Evolutionary conservation across 306 rosid genomes (phyloP).

Genomic region (Castanopsis chinensis): DNA sequence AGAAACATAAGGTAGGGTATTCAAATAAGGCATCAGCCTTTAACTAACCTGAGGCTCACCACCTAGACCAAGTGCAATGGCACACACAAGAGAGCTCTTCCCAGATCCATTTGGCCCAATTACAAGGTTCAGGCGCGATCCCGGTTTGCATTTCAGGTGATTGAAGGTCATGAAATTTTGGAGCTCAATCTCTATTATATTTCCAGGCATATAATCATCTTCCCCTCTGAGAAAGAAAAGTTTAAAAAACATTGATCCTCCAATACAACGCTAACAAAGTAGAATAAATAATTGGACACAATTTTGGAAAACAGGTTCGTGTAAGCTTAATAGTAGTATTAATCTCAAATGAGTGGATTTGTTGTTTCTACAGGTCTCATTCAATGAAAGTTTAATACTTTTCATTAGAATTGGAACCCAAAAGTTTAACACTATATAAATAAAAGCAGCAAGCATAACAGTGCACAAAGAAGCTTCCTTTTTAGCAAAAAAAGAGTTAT

Average conservation of each 20-base stretch:
- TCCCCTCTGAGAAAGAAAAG: conserved; percentile 68
- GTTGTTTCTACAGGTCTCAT: no score
- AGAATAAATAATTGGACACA: not conserved
- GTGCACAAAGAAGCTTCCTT: no score
- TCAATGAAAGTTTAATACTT: no score
- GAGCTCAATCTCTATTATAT: conserved; percentile 85
- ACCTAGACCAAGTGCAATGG: conserved; percentile 94
- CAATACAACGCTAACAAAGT: not conserved
- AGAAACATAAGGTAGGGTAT: not conserved
- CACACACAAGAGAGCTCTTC: conserved; percentile 96
- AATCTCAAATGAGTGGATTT: no score
- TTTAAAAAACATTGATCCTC: conserved; percentile 13
- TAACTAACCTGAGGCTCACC: conserved; percentile 96
- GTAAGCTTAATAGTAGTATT: no score
- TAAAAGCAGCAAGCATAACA: no score
- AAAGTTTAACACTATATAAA: no score
- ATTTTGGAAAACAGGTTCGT: not conserved
- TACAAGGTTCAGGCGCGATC: conserved; percentile 85
- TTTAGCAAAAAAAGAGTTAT: no score
- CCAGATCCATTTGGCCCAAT: conserved; percentile 98
- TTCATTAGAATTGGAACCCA: no score
- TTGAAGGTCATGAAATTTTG: conserved; percentile 86
- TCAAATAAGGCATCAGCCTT: not conserved
- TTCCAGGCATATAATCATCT: conserved; percentile 95
- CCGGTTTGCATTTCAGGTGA: conserved; percentile 77